Base-by-base conservation (phyloP, 163 green algal species). In the Scenedesmus sp. region DNA sequence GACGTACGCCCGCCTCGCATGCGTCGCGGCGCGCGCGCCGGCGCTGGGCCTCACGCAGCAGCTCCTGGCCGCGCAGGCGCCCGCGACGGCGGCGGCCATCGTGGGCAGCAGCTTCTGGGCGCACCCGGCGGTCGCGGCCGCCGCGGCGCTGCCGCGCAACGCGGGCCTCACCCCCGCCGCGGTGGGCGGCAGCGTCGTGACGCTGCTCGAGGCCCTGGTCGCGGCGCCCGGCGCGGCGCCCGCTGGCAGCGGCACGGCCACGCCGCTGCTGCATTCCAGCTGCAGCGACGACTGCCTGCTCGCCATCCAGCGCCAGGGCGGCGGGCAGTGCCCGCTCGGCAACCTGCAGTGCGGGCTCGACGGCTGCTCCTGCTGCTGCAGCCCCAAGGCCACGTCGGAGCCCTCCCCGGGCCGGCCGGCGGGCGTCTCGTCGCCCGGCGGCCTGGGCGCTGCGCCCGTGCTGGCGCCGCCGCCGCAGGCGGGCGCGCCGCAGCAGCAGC, bases 271-370 rank as follows among this genome's bases (percentile, higher is more conserved):
- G 54, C 69, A 57, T 33, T 31, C 42, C 31, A 77, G 69, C 69
- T 48, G 47, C 69, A 77, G 69, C 39, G 36, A 39, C 18, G 69
- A 77, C 69, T 77, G 69, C 54, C 54, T 77, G 34, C 44, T 24
- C 1, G 69, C 69, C 13, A 42, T 77, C 36, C 66, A 77, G 42
- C 54, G 47, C 24, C n/a, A 33, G 24, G 26, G 28, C 24, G 24
- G 47, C 11, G 22, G 31, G 64, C 45, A 9, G 7, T 70, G 56
- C 42, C 18, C 17, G 22, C 26, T 34, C 18, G 53, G 67, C 67
- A 76, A 34, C 29, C 9, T 17, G 0, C n/a, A 26, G 22, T 75
- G 65, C 20, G 33, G 50, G 15, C 18, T 51, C 15, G 67, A 76
- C 13, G 33, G 50, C 28, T 11, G 4, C 14, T 76, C 44, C 29